Conservation (phyloP, 2,329 filamentous ascomycete species). For the Cryphonectria naterciae region DNA sequence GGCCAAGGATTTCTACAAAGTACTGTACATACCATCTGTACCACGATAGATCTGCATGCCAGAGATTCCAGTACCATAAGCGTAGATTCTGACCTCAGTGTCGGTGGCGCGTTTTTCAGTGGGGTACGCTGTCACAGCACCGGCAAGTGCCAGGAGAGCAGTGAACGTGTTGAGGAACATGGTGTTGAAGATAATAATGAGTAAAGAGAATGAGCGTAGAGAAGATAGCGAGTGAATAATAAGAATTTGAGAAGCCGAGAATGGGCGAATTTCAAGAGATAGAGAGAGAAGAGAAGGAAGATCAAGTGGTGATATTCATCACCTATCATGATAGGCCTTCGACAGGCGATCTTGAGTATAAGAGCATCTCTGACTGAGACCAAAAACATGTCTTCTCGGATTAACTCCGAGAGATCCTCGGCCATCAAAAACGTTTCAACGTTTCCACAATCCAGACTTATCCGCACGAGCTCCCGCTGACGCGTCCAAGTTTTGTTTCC, state of each 20-base stretch:
- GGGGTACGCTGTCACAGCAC: constrained; percentile 13
- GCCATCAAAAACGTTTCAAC: background rate
- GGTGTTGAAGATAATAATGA: background rate
- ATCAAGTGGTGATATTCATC: background rate
- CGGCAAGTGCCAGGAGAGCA: constrained; percentile 16
- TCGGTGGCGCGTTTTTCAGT: constrained; percentile 11
- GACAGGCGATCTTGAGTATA: background rate
- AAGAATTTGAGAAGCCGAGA: background rate
- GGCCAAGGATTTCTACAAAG: background rate
- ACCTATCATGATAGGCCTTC: background rate
- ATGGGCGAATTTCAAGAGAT: background rate
- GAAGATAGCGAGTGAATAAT: constrained; percentile 2
- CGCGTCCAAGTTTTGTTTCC: background rate
- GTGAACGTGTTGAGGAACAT: constrained; percentile 23
- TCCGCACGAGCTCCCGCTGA: background rate
- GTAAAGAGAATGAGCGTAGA: constrained; percentile 4
- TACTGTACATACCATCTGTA: constrained; percentile 10
- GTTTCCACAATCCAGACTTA: background rate
- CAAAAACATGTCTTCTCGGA: background rate
- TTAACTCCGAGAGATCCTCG: background rate
- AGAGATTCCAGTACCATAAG: constrained; percentile 25
- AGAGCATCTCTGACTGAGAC: background rate
- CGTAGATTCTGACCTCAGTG: constrained; percentile 18
- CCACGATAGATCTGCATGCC: constrained; percentile 18
- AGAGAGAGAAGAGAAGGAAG: background rate